phyloP scores from a whole-genome alignment of 805 yeast genomes.

The Candida insectorum region DNA sequence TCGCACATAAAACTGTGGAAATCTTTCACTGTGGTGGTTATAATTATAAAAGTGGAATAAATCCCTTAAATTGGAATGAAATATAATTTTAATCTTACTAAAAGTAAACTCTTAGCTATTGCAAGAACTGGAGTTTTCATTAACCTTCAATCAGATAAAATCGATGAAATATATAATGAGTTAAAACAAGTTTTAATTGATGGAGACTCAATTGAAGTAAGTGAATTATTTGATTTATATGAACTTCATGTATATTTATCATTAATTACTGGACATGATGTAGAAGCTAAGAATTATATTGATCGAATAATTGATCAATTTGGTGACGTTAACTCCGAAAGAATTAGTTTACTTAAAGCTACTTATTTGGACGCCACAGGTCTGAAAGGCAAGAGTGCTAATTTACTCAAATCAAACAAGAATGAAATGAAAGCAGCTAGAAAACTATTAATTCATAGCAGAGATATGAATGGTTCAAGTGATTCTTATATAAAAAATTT shows the following conservation, averaged over 20 bases:
- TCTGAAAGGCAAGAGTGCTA: conserved; percentile 25
- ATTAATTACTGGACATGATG: conserved; percentile 58
- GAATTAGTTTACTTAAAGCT: conserved; percentile 54
- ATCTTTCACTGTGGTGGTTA: conserved; percentile 6
- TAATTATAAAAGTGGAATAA: too few species aligned
- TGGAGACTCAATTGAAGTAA: conserved; percentile 35
- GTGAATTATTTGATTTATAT: conserved; percentile 51
- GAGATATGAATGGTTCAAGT: conserved; percentile 18
- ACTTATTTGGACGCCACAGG: conserved; percentile 56
- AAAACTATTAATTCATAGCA: conserved; percentile 33
- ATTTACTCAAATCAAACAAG: conserved; percentile 23
- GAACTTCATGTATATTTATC: conserved; percentile 72
- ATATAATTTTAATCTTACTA: conserved; percentile 14
- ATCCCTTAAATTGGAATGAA: too few species aligned
- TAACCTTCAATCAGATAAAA: conserved; percentile 44
- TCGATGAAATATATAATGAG: conserved; percentile 35
- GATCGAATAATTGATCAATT: conserved; percentile 68
- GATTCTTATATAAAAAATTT: conserved; percentile 58
- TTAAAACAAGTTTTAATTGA: conserved; percentile 33
- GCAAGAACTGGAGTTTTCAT: conserved; percentile 51
- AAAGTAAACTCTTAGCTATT: conserved; percentile 48
- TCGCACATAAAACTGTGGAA: too few species aligned
- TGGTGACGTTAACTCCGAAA: conserved; percentile 44
- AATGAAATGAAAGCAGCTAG: conserved; percentile 37
- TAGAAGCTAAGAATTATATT: conserved; percentile 65